Percentiles rank a stretch among this genome's conserved stretches.
These are phyloP conservation scores for Pythium aphanidermatum DNA, from an alignment of 352 stramenopile genomes.

Conservation along the genomic window DNA sequence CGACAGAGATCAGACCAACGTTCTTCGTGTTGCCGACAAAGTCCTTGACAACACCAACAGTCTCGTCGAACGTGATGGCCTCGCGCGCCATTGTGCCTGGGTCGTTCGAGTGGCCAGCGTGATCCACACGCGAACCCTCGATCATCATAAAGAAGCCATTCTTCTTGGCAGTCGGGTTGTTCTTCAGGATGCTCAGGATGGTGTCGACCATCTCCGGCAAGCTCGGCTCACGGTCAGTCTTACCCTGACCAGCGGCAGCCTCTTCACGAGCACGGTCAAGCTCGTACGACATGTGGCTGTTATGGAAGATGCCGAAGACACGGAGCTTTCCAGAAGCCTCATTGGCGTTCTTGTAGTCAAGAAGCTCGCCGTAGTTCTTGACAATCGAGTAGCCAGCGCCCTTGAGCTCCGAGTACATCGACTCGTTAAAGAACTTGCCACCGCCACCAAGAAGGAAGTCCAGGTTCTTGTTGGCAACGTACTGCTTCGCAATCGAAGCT, in stretches of 20 bases:
- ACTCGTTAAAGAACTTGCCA: constrained; percentile 42
- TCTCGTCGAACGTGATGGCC: constrained; percentile 63
- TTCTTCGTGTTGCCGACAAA: constrained; percentile 42
- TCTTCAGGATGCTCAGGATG: constrained; percentile 52
- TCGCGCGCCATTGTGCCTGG: constrained; percentile 61
- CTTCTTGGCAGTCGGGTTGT: constrained; percentile 65
- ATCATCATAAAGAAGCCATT: constrained; percentile 76
- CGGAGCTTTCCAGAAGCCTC: constrained; percentile 39
- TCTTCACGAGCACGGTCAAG: constrained; percentile 42
- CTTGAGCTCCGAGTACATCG: constrained; percentile 35
- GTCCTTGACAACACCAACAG: constrained; percentile 56
- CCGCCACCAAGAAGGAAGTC: constrained; percentile 58
- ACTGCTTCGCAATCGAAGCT: constrained; percentile 49
- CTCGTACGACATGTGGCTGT: constrained; percentile 65
- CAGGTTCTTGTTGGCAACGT: constrained; percentile 61
- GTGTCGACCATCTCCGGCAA: constrained; percentile 60
- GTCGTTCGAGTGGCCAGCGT: constrained; percentile 63
- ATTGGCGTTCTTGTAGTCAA: constrained; percentile 46
- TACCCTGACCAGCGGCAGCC: constrained; percentile 25
- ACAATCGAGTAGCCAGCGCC: constrained; percentile 39
- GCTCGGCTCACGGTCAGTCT: constrained; percentile 39
- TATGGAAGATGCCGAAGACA: constrained; percentile 53
- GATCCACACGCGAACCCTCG: constrained; percentile 63
- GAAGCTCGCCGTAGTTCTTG: constrained; percentile 46
- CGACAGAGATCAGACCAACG: constrained; percentile 46